A percentile compares a stretch with the other conserved stretches of the same genome.
Evolutionary conservation across 1,284 basidiomycete genomes (phyloP).

Genomic region (Apiotrichum veenhuisii): DNA sequence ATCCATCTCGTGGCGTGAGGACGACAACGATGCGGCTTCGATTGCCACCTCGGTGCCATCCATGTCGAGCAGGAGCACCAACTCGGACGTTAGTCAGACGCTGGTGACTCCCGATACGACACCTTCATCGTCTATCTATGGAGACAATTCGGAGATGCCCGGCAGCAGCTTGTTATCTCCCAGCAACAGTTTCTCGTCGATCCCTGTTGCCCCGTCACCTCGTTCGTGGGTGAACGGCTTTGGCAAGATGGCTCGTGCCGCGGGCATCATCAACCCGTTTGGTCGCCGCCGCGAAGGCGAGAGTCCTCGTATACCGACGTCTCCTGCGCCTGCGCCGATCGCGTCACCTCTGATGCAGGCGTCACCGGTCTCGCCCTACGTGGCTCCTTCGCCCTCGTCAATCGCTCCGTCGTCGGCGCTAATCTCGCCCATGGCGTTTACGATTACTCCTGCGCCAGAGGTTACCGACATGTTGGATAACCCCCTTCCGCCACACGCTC

Average conservation of each 20-base stretch:
- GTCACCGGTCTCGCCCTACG: constrained; percentile 8
- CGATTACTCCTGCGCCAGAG: constrained; percentile 18
- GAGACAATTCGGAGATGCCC: constrained; percentile 5
- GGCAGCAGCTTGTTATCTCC: not conserved
- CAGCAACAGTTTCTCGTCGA: not conserved
- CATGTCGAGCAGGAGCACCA: constrained; percentile 10
- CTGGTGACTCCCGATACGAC: constrained; percentile 19
- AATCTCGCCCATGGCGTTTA: constrained; percentile 16
- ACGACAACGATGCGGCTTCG: constrained; percentile 15
- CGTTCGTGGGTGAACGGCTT: constrained; percentile 39
- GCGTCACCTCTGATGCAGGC: constrained; percentile 4
- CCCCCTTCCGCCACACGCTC: constrained; percentile 12
- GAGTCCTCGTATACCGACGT: not conserved
- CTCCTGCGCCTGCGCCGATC: not conserved
- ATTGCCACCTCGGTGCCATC: constrained; percentile 19
- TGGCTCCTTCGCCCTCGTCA: constrained; percentile 13
- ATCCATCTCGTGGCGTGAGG: constrained; percentile 12
- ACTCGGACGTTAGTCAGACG: constrained; percentile 2
- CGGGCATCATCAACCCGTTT: constrained; percentile 30
- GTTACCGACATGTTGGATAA: constrained; percentile 17
- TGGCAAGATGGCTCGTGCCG: constrained; percentile 41
- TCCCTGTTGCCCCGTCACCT: constrained; percentile 13
- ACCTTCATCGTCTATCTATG: constrained; percentile 15
- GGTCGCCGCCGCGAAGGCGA: constrained; percentile 23
- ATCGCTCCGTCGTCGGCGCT: constrained; percentile 3